Percentiles rank a stretch among this genome's conserved stretches.
These are phyloP conservation scores for Danielia oregonensis DNA, from an alignment of 805 yeast genomes.

Conservation along the genomic window DNA sequence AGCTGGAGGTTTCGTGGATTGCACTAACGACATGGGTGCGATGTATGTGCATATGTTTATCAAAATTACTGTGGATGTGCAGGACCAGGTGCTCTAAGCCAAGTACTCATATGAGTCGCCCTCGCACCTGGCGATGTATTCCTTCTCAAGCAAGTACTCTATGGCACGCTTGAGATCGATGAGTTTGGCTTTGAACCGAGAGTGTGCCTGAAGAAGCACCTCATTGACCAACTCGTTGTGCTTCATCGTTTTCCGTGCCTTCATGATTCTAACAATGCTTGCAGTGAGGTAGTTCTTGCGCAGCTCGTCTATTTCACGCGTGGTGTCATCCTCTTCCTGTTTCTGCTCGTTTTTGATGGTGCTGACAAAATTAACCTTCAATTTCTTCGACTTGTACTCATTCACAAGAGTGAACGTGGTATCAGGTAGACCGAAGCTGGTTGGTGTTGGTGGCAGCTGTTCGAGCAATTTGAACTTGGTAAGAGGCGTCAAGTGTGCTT, in stretches of 20 bases:
- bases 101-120: conserved; percentile 76
- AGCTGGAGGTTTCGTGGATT: conserved; percentile 1
- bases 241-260: conserved; percentile 75
- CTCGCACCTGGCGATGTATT: conserved; percentile 74
- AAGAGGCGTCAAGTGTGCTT: conserved; percentile 75
- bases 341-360: conserved; percentile 57
- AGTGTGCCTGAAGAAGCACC: conserved; percentile 78
- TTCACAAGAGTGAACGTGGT: conserved; percentile 67
- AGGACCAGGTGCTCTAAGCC: too few species aligned
- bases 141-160: conserved; percentile 80
- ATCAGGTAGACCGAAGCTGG: conserved; percentile 38
- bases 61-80: too few species aligned
- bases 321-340: conserved; percentile 70
- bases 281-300: conserved; percentile 85
- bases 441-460: conserved; percentile 62
- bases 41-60: too few species aligned
- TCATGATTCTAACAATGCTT: conserved; percentile 94
- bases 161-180: conserved; percentile 85
- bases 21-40: conserved; percentile 2
- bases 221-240: conserved; percentile 84
- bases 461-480: conserved; percentile 71
- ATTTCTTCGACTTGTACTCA: conserved; percentile 81
- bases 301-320: conserved; percentile 80
- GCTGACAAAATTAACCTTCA: conserved; percentile 75
- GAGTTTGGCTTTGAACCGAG: conserved; percentile 80